Conservation (phyloP, 2,329 filamentous ascomycete genomes). For the Zarea fungicola region DNA sequence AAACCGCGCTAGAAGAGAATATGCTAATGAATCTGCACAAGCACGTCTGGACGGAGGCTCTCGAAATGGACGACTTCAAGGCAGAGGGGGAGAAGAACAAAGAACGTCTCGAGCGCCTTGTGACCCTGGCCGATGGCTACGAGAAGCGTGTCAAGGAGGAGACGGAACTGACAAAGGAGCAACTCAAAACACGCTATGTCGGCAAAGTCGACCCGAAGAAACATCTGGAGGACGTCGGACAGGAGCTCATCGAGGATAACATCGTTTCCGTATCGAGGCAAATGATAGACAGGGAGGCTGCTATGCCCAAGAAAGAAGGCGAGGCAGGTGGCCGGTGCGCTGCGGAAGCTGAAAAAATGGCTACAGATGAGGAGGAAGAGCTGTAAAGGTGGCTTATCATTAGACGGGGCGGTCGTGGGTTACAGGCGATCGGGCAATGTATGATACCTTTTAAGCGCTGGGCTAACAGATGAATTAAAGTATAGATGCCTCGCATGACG, state of each 20-base stretch:
- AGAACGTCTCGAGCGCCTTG: slow-evolving; percentile 80
- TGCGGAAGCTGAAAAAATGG: slow-evolving; percentile 59
- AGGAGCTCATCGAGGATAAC: slow-evolving; percentile 97
- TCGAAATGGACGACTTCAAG: slow-evolving; percentile 95
- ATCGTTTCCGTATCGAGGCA: slow-evolving; percentile 97
- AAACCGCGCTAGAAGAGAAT: slow-evolving; percentile 96
- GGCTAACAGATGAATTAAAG: neutral
- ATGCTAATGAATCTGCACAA: slow-evolving; percentile 99
- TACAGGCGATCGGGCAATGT: slow-evolving; percentile 7
- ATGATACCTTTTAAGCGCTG: slow-evolving; percentile 10
- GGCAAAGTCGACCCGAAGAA: slow-evolving; percentile 99
- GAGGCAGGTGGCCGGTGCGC: slow-evolving; percentile 42
- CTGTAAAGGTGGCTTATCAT: slow-evolving; percentile 23
- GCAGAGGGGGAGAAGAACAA: slow-evolving; percentile 80
- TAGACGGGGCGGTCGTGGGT: neutral
- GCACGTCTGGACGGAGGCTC: slow-evolving; percentile 96
- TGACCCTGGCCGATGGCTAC: slow-evolving; percentile 87
- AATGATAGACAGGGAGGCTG: slow-evolving; percentile 99
- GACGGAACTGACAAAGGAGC: slow-evolving; percentile 93
- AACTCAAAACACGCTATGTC: slow-evolving; percentile 97
- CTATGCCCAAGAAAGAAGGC: slow-evolving; percentile 69
- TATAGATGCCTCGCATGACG: neutral
- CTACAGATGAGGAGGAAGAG: slow-evolving; percentile 55
- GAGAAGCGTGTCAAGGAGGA: slow-evolving; percentile 99
- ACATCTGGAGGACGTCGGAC: slow-evolving; percentile 93